phyloP scores from a whole-genome alignment of 768 basidiomycete genomes.

The Suillus cothurnatus region DNA sequence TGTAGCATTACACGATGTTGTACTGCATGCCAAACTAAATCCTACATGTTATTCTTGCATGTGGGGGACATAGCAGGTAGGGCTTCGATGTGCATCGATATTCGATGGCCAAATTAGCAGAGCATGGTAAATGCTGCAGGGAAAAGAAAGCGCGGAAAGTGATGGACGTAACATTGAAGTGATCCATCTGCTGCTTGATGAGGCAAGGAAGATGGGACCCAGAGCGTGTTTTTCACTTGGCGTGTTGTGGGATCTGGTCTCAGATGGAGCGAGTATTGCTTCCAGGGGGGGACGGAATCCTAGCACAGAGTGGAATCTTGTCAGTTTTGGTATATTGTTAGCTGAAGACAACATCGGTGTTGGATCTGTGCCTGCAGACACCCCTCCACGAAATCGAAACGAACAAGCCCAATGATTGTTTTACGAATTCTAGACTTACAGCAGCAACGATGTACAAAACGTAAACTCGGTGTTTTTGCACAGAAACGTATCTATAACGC shows the following conservation, averaged over 20 bases:
- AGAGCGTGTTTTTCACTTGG: neutral
- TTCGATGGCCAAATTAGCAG: neutral
- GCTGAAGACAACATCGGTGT: neutral
- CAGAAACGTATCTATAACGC: neutral
- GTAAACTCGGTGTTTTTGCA: neutral
- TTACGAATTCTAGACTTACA: neutral
- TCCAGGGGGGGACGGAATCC: neutral
- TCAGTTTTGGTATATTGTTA: neutral
- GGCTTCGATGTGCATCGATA: neutral
- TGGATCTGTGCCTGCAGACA: neutral
- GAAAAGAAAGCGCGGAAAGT: neutral
- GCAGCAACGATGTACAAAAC: neutral
- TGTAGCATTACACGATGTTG: neutral
- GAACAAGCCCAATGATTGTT: neutral
- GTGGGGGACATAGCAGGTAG: neutral
- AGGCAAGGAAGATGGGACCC: neutral
- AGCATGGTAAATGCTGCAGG: neutral
- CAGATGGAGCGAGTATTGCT: neutral
- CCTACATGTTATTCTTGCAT: neutral
- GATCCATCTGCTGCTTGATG: neutral
- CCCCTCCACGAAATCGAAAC: neutral
- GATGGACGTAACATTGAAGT: neutral
- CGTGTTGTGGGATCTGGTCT: neutral
- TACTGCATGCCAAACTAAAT: neutral
- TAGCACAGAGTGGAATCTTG: neutral